Base-by-base conservation (phyloP, 371 early-diverging fungal species). In the Syncephalastrum racemosum region DNA sequence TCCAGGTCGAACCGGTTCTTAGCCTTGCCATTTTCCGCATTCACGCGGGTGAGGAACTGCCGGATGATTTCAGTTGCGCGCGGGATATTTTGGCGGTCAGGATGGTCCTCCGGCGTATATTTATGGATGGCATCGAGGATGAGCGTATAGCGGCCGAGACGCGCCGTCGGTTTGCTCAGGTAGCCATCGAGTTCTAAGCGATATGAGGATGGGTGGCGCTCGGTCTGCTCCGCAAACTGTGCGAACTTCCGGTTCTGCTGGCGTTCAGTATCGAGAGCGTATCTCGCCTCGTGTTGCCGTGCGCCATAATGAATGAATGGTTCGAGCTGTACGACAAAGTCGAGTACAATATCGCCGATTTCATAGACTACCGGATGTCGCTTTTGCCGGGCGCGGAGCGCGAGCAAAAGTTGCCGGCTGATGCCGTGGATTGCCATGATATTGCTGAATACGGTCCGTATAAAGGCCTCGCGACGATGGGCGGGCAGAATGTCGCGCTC, bases 101-200 rank as follows among this genome's bases (percentile, higher is more conserved):
- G 88, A 58, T 92, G 86, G 22, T 80, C 85, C 23, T 81, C 80
- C 3, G 91, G 88, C 13, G 95, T 92, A 57, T 87, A 77, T 66
- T 95, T 91, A 18, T 93, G 70, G 41, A 94, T 87, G n/a, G 87
- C 90, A 54, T 87, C 85, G n/a, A 97, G 81, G n/a, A 97, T 66
- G 41, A 97, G 75, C 1, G 90, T 90, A 60, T 96, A 97, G 43
- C 94, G 83, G 13, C 91, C 95, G 36, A 96, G 65, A 12, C 96
- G 86, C 6, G 94, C 89, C 0, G 93, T 92, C 13, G 97, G 97
- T 18, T 75, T 78, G 1, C 86, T 86, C 52, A 96, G 70, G 65
- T 94, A 96, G 39, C 87, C 86, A 63, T 89, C 85, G 20, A 91
- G 62, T 53, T 87, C 88, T n/a, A 94, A 68, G 57, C 91, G 91